Evolutionary conservation across 2,329 filamentous ascomycete species (phyloP).

Genomic region (Talaromyces albobiverticillius): DNA sequence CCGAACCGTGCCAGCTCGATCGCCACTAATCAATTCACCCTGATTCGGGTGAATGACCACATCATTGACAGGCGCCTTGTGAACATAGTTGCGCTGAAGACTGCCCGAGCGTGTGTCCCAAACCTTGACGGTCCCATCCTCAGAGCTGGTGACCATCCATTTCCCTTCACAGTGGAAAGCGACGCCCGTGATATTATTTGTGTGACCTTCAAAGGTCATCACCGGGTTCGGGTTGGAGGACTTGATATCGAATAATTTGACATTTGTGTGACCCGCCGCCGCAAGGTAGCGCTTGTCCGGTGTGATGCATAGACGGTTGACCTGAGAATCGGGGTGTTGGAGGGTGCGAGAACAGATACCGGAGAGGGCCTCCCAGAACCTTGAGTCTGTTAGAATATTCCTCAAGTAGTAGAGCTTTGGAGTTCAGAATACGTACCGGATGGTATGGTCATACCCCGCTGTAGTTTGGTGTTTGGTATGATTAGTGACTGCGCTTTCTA

Average conservation of each 20-base stretch:
- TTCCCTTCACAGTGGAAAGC: slow-evolving; percentile 98
- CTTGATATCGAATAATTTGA: slow-evolving; percentile 98
- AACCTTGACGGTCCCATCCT: slow-evolving; percentile 95
- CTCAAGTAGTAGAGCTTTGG: slow-evolving; percentile 14
- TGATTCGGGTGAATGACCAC: slow-evolving; percentile 99
- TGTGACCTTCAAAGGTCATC: slow-evolving; percentile 93
- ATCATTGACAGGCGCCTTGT: slow-evolving; percentile 87
- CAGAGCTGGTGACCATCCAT: slow-evolving; percentile 98
- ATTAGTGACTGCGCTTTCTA: background rate
- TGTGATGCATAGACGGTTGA: slow-evolving; percentile 96
- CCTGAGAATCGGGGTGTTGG: slow-evolving; percentile 95
- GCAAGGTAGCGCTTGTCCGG: slow-evolving; percentile 96
- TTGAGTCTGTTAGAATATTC: slow-evolving; percentile 37
- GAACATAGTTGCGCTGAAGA: slow-evolving; percentile 89
- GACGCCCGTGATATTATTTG: slow-evolving; percentile 91
- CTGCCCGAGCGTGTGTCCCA: slow-evolving; percentile 87
- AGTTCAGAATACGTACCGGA: slow-evolving; percentile 53
- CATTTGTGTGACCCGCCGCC: slow-evolving; percentile 74
- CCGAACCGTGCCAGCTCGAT: slow-evolving; percentile 84
- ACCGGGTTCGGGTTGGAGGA: slow-evolving; percentile 94
- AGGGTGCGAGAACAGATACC: slow-evolving; percentile 98
- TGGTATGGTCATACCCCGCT: slow-evolving; percentile 75
- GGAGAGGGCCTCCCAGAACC: slow-evolving; percentile 97
- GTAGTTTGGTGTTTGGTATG: slow-evolving; percentile 18
- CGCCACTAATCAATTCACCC: slow-evolving; percentile 95